phyloP scores from a whole-genome alignment of 176 grass and related monocot genomes.

The Oryza nivara region DNA sequence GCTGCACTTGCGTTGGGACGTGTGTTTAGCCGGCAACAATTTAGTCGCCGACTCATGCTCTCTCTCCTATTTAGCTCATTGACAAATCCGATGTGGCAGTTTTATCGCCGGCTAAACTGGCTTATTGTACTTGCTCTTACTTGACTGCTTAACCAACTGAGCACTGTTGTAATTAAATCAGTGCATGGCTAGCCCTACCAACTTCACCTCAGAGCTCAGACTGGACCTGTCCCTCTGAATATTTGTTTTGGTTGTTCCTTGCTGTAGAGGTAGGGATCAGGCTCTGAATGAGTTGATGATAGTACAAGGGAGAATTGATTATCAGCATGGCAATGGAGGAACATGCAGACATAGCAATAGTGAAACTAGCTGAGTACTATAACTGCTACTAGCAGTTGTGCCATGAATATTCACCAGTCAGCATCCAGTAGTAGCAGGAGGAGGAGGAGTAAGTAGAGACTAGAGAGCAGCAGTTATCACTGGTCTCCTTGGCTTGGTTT shows the following conservation, averaged over 20 bases:
- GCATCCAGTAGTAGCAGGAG: neutral
- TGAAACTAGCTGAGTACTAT: slow-evolving; percentile 4
- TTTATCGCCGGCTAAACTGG: no score
- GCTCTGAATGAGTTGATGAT: slow-evolving; percentile 1
- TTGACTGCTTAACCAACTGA: slow-evolving; percentile 36
- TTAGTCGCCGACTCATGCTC: no score
- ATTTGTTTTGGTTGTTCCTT: slow-evolving; percentile 7
- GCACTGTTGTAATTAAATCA: slow-evolving; percentile 25
- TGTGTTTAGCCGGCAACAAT: no score
- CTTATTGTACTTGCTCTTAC: no score
- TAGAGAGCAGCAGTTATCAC: neutral
- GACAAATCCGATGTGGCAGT: no score
- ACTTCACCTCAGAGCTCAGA: slow-evolving; percentile 24
- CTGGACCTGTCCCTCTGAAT: neutral
- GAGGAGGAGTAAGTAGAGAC: neutral
- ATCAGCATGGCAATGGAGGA: neutral
- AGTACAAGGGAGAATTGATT: slow-evolving; percentile 6
- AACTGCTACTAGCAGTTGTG: slow-evolving; percentile 2
- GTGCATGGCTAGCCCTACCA: slow-evolving; percentile 28
- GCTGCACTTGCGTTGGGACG: no score
- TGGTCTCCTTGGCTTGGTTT: neutral
- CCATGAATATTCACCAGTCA: slow-evolving; percentile 18
- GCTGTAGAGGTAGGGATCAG: slow-evolving; percentile 16
- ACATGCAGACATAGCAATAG: slow-evolving; percentile 12
- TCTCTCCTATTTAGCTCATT: no score